A percentile compares a stretch with the other conserved stretches of the same genome.
Evolutionary conservation across 139 green algal genomes (phyloP).

Genomic region (Picochlorum sp.): DNA sequence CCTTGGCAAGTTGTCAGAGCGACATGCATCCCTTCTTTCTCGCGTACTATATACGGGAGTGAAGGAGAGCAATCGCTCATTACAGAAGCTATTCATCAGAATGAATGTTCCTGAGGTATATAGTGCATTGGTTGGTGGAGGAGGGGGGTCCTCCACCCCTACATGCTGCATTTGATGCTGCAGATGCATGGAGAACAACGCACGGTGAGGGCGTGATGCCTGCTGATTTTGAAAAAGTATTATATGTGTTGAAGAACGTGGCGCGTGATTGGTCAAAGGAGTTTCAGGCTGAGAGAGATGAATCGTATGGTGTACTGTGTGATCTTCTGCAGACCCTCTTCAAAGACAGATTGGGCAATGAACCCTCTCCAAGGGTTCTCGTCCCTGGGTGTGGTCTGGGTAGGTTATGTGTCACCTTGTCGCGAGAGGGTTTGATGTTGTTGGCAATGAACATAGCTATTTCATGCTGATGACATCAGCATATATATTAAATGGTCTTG

Average conservation of each 20-base stretch:
- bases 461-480: slow-evolving; percentile 88
- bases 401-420: slow-evolving; percentile 63
- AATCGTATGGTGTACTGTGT: slow-evolving; percentile 63
- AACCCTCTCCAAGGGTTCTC: slow-evolving; percentile 31
- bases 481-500: slow-evolving; percentile 81
- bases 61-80: slow-evolving; percentile 22
- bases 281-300: slow-evolving; percentile 55
- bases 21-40: slow-evolving; percentile 9
- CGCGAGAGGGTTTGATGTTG: slow-evolving; percentile 48
- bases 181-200: slow-evolving; percentile 8
- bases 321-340: slow-evolving; percentile 27
- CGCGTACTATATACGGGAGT: slow-evolving; percentile 38
- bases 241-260: slow-evolving; percentile 90
- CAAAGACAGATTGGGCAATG: neutral
- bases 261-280: slow-evolving; percentile 79
- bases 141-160: slow-evolving; percentile 7
- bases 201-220: slow-evolving; percentile 5
- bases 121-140: slow-evolving; percentile 21
- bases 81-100: slow-evolving; percentile 34
- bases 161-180: slow-evolving; percentile 13
- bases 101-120: slow-evolving; percentile 56
- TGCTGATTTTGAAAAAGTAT: slow-evolving; percentile 42
- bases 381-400: slow-evolving; percentile 84
- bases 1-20: slow-evolving; percentile 16
- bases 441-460: slow-evolving; percentile 95